Percentiles rank a stretch among this genome's conserved stretches.
These are phyloP conservation scores for Pleurotus sapidus DNA, from an alignment of 768 basidiomycete genomes.

Conservation along the genomic window DNA sequence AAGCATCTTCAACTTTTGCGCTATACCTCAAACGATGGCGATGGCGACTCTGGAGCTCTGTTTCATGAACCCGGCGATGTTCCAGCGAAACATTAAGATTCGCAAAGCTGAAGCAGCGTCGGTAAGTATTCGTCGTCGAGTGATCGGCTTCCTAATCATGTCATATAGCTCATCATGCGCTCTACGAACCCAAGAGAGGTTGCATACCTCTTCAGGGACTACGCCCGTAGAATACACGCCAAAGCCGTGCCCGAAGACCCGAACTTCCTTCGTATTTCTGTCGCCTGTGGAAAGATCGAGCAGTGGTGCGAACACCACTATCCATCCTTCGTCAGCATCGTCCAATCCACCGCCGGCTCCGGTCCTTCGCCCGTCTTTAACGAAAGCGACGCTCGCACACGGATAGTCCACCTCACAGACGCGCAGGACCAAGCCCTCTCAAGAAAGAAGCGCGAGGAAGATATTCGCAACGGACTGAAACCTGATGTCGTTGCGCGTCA, in stretches of 20 bases:
- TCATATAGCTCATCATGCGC: constrained; percentile 80
- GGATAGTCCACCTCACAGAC: constrained; percentile 43
- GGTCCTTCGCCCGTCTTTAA: constrained; percentile 32
- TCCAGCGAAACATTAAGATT: constrained; percentile 91
- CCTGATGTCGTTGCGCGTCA: not conserved
- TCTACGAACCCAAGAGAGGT: constrained; percentile 95
- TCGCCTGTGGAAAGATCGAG: constrained; percentile 91
- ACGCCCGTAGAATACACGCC: constrained; percentile 77
- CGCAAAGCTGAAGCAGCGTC: constrained; percentile 85
- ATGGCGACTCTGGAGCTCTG: constrained; percentile 90
- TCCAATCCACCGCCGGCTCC: constrained; percentile 15
- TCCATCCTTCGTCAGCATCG: constrained; percentile 77
- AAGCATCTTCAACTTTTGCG: constrained; percentile 93
- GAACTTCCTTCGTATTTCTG: constrained; percentile 76
- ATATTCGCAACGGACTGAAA: constrained; percentile 17
- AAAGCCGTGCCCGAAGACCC: constrained; percentile 82
- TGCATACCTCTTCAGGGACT: constrained; percentile 81
- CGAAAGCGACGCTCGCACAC: constrained; percentile 53
- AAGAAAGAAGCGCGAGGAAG: constrained; percentile 26
- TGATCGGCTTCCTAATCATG: not conserved
- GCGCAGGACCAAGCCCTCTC: constrained; percentile 34
- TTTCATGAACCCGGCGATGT: constrained; percentile 90
- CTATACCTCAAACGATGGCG: constrained; percentile 93
- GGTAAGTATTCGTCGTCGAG: constrained; percentile 39
- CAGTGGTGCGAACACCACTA: constrained; percentile 93